Base-by-base conservation (phyloP, 495 filamentous ascomycete genomes). In the Bathelium albidoporum region DNA sequence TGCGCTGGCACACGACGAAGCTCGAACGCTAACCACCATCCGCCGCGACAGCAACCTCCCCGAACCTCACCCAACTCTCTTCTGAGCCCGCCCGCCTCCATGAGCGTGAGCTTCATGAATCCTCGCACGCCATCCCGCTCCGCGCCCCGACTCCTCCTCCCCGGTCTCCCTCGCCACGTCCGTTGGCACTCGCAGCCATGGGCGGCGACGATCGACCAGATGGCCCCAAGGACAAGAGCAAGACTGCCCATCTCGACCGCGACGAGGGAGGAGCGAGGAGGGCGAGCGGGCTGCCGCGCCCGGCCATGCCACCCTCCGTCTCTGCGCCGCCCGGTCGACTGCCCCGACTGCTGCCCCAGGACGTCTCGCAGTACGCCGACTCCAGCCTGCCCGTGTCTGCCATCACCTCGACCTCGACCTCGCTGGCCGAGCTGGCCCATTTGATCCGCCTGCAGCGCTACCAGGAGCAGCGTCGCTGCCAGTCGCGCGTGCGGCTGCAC, bases 361-460 rank as follows among this genome's bases (percentile, higher is more conserved):
- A 78, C 68, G 61, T 72, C 52, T 68, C 78, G 63, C 71, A 74
- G 62, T 73, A 77, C 70, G 44, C 71, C 67, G 65, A 70, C 58
- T 26, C 76, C 61, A 68, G 65, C 63, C 64, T 75, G n/a, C 71
- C 71, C 9, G 64, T 66, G 24, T 70, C 75, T 18, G 72, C 75
- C 20, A 69, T 73, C 59, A 71, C 73, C 31, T 69, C 74, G n/a
- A 74, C 76, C 1, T 77, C 82, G 41, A 88, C 86, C 39, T 84
- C 85, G 26, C 76, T 90, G 55, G 81, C 86, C 69, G 86, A 89
- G 71, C 80, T 91, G 61, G 85, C 88, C 41, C 85, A 87, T 71
- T 68, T 89, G 61, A 84, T 89, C 65, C 81, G 86, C 52, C 75
- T 88, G 60, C 86, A 86, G 69, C 83, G 82, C 64, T 89, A 89